Percentiles rank a stretch among this genome's conserved stretches.
Conservation (phyloP, 163 green algal genomes). For the Picocystis sp. region DNA sequence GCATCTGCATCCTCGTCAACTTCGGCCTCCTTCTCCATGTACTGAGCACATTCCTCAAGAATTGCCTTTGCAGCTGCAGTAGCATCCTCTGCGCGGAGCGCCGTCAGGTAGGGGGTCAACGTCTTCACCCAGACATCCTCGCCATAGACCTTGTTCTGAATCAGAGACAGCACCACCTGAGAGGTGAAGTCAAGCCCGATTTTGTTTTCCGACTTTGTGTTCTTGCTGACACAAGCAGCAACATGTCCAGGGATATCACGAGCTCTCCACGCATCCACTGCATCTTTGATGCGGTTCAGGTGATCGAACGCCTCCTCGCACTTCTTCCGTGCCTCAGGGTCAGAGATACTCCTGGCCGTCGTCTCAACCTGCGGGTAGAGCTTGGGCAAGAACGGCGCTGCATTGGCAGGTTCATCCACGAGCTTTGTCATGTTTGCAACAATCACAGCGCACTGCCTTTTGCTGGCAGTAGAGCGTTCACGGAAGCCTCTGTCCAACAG, state of each 20-base stretch:
- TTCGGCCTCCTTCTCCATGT: constrained; percentile 9
- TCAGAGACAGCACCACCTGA: background rate
- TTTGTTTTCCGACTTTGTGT: no score
- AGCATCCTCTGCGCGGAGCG: background rate
- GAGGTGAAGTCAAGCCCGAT: no score
- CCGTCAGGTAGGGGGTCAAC: constrained; percentile 40
- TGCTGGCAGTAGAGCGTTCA: constrained; percentile 54
- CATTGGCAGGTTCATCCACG: constrained; percentile 50
- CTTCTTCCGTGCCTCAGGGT: constrained; percentile 44
- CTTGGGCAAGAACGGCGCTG: constrained; percentile 51
- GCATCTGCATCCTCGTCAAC: constrained; percentile 61
- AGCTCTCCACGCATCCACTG: no score
- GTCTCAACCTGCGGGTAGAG: constrained; percentile 47
- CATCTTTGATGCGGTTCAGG: no score
- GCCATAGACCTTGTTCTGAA: constrained; percentile 45
- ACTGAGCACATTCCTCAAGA: background rate
- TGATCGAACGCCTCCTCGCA: no score
- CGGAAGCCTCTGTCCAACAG: constrained; percentile 17
- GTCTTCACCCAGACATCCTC: constrained; percentile 25
- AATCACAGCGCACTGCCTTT: constrained; percentile 61
- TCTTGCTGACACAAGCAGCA: no score
- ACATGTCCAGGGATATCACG: no score
- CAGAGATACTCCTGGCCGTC: constrained; percentile 52
- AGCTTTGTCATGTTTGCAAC: constrained; percentile 80
- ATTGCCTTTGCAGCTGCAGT: no score